Base-by-base conservation (phyloP, 2,329 filamentous ascomycete species). In the Alternaria sp. region DNA sequence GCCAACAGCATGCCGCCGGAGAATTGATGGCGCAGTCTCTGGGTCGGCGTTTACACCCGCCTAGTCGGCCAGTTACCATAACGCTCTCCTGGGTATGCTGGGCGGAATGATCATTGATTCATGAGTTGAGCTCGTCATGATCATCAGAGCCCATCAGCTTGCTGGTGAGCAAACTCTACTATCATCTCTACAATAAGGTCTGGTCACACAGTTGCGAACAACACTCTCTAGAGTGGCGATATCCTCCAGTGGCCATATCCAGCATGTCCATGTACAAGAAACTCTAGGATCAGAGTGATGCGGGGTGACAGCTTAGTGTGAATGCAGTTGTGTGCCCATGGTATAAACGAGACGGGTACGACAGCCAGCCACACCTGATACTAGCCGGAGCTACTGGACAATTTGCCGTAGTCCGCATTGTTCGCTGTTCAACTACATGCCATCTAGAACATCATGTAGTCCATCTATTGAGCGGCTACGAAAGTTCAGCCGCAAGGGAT, bases 341-440 rank as follows among this genome's bases (percentile, higher is more conserved):
- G 18, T 54, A 30, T 16, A 16, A 49, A 44, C 18, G 41, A 41
- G 43, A 46, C 45, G 14, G 20, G 46, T 40, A 48, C 43, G 41
- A 34, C 50, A 41, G 43, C 38, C 56, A 54, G 56, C 56, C 41
- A 48, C 41, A 22, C 20, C 36, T 41, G 22, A 18, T 16, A 20
- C 41, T 48, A 54, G 27, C 30, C 41, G 38, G 40, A 59, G 41
- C 50, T 27, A 48, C 43, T 40, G 16, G 16, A 54, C 8, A 10
- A 11, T 28, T 16, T 45, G 43, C 30, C 14, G 30, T 27, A 36
- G 28, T 54, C 8, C 50, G 11, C 16, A 28, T n/a, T 16, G 11
- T 30, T 22, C 18, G 18, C 20, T 48, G 14, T 18, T 38, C 40
- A 16, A 40, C 6, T 55, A 34, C 27, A 10, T 9, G 8, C 34